Conservation (phyloP, 1,284 basidiomycete genomes). For the Chalciporus sp. region DNA sequence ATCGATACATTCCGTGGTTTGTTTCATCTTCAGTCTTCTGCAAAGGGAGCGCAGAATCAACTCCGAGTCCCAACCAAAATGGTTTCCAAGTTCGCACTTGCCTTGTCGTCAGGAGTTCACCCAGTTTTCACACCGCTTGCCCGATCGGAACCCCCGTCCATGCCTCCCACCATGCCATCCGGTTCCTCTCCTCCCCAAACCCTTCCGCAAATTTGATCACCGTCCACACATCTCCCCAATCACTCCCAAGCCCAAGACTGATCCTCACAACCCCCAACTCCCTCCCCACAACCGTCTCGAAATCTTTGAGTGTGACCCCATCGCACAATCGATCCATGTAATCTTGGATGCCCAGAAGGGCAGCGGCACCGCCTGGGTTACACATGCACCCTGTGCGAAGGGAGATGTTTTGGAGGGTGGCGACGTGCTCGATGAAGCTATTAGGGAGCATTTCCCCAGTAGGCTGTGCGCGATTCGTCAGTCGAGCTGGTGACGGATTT, state of each 20-base stretch:
- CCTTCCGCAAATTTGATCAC: conserved; percentile 60
- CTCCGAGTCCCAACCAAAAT: neutral
- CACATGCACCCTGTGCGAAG: conserved; percentile 84
- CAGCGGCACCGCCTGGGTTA: conserved; percentile 78
- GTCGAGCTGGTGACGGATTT: neutral
- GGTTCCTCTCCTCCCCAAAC: conserved; percentile 46
- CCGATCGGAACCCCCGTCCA: conserved; percentile 34
- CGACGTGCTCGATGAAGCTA: conserved; percentile 69
- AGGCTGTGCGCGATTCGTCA: conserved; percentile 44
- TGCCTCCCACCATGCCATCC: conserved; percentile 47
- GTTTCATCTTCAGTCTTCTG: neutral
- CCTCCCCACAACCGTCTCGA: conserved; percentile 61
- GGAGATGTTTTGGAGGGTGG: conserved; percentile 65
- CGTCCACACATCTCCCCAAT: conserved; percentile 73
- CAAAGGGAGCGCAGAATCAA: neutral
- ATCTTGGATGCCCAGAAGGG: conserved; percentile 65
- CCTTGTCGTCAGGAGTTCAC: neutral
- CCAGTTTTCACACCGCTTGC: conserved; percentile 27
- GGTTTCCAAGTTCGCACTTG: neutral
- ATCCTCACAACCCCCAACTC: conserved; percentile 76
- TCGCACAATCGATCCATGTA: conserved; percentile 65
- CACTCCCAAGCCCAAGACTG: conserved; percentile 73
- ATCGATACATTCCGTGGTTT: neutral
- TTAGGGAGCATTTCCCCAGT: conserved; percentile 66
- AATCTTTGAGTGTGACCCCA: conserved; percentile 61